Evolutionary conservation across 2,329 filamentous ascomycete species (phyloP), one percentile per base, ranked within the genome.

Genomic region (Pseudogymnoascus sp.): DNA sequence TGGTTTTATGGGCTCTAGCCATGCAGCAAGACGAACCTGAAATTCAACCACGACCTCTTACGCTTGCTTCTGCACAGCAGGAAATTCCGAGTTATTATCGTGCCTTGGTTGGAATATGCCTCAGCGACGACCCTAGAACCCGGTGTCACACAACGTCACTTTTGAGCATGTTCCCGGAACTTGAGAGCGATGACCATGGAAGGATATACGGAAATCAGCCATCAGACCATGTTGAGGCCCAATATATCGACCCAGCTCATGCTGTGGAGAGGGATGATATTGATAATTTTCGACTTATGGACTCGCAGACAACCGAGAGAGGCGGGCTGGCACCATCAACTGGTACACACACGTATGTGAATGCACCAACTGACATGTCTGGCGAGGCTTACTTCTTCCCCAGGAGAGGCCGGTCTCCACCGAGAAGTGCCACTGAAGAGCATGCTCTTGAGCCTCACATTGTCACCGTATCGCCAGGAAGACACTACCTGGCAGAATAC

Each of bases 1-100:
- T 99, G 94, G 91, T 96, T 1, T 76, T 99, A 2, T 99, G 92
- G 90, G 90, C 90, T 19, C 76, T 99, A 48, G 92, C 90, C 1
- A 88, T 87, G 69, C 83, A 92, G 65, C 83, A 92, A 60, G 92
- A 97, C 68, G 92, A 97, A 68, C 94, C 94, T 1, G 94, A 97
- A 71, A 79, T 82, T 18, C 85, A 88, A 62, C 81, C 81, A 39
- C 82, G 89, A 18, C 92, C 92, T 0, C 74, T 96, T 62, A 76
- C 75, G 19, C 74, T 87, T 8, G 15, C 30, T 10, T 38, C 30
- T 15, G 73, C 83, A 5, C 81, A 83, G 57, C 71, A 79, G 9
- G 77, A 85, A 23, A 80, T 95, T 7, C 94, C 94, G 0, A 76
- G 79, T 10, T 97, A 92, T 79, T 97, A 89, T 72, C 82, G 84